Conservation (phyloP, 495 filamentous ascomycete species). For the Penicillium cataractarum region DNA sequence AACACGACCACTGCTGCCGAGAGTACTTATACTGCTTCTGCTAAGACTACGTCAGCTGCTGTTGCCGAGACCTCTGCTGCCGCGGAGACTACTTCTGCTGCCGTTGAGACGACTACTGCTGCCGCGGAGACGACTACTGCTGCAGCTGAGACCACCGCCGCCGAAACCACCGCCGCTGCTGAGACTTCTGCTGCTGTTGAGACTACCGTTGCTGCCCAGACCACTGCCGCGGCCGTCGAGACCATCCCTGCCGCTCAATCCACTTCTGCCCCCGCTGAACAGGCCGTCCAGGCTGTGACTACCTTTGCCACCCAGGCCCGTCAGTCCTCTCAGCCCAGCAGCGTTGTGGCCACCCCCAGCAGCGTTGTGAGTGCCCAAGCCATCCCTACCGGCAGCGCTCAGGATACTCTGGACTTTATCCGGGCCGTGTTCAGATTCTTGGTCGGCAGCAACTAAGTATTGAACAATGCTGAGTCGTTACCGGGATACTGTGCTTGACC, state of each 20-base stretch:
- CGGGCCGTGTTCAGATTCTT: constrained; percentile 29
- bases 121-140: not conserved
- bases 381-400: constrained; percentile 33
- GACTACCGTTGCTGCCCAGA: no score
- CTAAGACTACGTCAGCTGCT: not conserved
- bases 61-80: not conserved
- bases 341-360: constrained; percentile 10
- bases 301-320: constrained; percentile 19
- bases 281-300: no score
- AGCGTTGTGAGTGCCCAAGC: constrained; percentile 8
- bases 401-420: constrained; percentile 34
- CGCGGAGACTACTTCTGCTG: not conserved
- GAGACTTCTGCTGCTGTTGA: not conserved
- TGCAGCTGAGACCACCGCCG: not conserved
- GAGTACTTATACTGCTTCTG: not conserved
- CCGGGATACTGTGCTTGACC: not conserved
- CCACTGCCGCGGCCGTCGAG: not conserved
- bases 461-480: not conserved
- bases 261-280: not conserved
- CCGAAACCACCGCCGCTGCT: not conserved
- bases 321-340: constrained; percentile 11
- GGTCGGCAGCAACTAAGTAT: constrained; percentile 14
- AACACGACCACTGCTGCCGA: not conserved
- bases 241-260: not conserved
- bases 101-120: not conserved